Conservation (phyloP, 2,329 filamentous ascomycete genomes). For the Cladosporium sp. region DNA sequence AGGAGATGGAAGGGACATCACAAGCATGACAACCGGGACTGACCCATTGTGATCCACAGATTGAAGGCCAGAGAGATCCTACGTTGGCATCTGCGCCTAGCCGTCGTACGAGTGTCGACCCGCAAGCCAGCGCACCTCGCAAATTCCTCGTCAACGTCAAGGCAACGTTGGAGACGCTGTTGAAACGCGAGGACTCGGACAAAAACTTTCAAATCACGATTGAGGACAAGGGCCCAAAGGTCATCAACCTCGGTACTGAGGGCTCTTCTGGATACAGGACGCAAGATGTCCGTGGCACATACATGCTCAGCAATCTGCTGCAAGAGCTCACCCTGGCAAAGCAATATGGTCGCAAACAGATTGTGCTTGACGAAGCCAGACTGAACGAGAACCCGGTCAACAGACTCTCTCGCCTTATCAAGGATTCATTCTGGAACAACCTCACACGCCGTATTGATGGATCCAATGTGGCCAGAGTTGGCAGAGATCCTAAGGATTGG, state of each 20-base stretch:
- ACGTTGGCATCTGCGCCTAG: constrained; percentile 40
- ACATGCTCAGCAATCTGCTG: constrained; percentile 93
- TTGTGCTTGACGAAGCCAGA: constrained; percentile 84
- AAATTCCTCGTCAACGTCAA: constrained; percentile 87
- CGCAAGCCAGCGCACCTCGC: constrained; percentile 63
- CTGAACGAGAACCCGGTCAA: constrained; percentile 94
- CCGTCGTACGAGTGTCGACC: constrained; percentile 66
- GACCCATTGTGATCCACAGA: constrained; percentile 1
- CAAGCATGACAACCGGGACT: background rate
- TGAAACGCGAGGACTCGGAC: constrained; percentile 87
- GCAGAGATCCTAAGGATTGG: constrained; percentile 91
- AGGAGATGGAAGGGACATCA: constrained; percentile 7
- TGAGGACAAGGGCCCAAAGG: constrained; percentile 91
- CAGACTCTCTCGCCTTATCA: constrained; percentile 79
- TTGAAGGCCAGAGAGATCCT: constrained; percentile 17
- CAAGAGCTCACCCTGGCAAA: constrained; percentile 92
- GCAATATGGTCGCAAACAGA: constrained; percentile 82
- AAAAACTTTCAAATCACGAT: constrained; percentile 96
- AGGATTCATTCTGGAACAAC: constrained; percentile 87
- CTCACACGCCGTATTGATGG: constrained; percentile 87
- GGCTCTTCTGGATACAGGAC: constrained; percentile 80
- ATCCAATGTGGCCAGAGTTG: constrained; percentile 79
- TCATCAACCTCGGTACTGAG: constrained; percentile 77
- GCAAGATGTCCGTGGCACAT: constrained; percentile 90
- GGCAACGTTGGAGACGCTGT: constrained; percentile 70